Conservation (phyloP, 2,329 filamentous ascomycete genomes). For the Paradendryphiella salina region DNA sequence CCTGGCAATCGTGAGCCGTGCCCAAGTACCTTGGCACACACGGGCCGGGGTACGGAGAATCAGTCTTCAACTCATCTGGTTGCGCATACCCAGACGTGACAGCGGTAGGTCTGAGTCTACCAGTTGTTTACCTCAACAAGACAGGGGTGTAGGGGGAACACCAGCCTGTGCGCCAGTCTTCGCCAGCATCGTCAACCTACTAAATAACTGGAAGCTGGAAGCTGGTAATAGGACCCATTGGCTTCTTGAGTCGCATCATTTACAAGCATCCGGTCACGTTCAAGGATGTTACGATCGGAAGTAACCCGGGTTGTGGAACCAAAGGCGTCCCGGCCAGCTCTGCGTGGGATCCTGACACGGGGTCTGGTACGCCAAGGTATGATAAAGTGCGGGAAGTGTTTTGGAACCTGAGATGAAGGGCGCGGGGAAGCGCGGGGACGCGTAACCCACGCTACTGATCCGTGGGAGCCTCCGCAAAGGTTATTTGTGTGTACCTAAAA, state of each 20-base stretch:
- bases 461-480: not conserved
- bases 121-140: conserved; percentile 42
- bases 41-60: conserved; percentile 13
- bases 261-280: conserved; percentile 52
- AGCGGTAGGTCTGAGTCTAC: conserved; percentile 56
- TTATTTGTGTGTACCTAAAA: not conserved
- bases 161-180: conserved; percentile 61
- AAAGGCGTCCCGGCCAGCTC: conserved; percentile 30
- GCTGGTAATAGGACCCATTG: conserved; percentile 54
- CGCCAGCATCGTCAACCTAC: conserved; percentile 59
- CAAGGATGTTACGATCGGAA: conserved; percentile 49
- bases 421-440: not conserved
- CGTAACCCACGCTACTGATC: not conserved
- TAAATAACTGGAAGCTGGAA: conserved; percentile 62
- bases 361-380: conserved; percentile 22
- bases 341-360: conserved; percentile 39
- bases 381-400: conserved; percentile 25
- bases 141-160: conserved; percentile 51
- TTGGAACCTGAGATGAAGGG: conserved; percentile 1
- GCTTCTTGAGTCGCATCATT: conserved; percentile 62
- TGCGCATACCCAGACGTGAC: conserved; percentile 65
- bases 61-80: conserved; percentile 43
- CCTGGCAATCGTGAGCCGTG: conserved; percentile 48
- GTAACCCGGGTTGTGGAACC: conserved; percentile 40
- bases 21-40: conserved; percentile 11